Conservation (phyloP, 2,329 filamentous ascomycete species). For the Ophiostoma sp. region DNA sequence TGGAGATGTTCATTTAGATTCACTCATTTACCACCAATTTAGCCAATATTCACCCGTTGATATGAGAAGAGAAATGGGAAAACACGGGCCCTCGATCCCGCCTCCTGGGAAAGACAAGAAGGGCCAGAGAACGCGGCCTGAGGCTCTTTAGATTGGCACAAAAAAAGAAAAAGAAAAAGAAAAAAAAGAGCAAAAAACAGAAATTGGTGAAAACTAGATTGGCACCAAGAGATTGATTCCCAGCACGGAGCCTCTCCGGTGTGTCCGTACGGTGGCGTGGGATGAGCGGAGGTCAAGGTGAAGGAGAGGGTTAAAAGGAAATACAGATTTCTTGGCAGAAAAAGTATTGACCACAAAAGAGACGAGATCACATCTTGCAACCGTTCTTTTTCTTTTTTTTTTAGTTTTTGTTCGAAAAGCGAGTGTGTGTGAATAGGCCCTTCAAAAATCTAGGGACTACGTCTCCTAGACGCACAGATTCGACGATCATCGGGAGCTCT, state of each 20-base stretch:
- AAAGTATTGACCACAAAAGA: neutral
- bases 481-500: neutral
- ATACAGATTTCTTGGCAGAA: neutral
- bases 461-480: neutral
- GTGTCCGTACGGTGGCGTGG: neutral
- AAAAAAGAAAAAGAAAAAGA: neutral
- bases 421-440: neutral
- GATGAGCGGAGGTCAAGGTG: neutral
- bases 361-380: neutral
- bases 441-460: neutral
- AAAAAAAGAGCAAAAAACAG: neutral
- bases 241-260: neutral
- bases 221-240: too few relatives aligned
- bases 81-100: neutral
- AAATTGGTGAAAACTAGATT: neutral
- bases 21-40: neutral
- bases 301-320: neutral
- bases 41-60: neutral
- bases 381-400: too few relatives aligned
- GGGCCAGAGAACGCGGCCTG: neutral
- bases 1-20: neutral
- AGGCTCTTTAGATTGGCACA: neutral
- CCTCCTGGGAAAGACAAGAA: neutral
- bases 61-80: neutral
- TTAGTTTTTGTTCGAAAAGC: too few relatives aligned